Conservation (phyloP, 495 filamentous ascomycete genomes). For the Aspergillus indologenus region DNA sequence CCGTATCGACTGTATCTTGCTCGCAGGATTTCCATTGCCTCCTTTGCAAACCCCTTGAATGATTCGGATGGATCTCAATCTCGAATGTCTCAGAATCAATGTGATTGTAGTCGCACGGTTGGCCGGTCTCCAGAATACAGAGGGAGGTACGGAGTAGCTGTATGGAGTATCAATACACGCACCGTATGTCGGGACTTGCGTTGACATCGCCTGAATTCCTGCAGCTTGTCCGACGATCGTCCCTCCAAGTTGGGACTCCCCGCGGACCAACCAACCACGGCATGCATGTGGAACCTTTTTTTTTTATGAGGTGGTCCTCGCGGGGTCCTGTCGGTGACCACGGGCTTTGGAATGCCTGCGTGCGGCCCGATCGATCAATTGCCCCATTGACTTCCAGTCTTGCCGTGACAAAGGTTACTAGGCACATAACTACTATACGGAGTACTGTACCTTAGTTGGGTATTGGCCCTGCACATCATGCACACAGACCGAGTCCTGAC, state of each 20-base stretch:
- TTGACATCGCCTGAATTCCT: too few relatives aligned
- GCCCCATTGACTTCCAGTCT: not conserved
- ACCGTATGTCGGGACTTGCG: too few relatives aligned
- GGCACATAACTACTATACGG: too few relatives aligned
- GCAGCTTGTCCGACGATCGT: not conserved
- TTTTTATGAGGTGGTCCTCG: not conserved
- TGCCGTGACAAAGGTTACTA: not conserved
- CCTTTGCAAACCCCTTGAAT: too few relatives aligned
- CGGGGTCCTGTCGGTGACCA: conserved; percentile 2
- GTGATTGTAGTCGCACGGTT: too few relatives aligned
- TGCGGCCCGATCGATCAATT: not conserved
- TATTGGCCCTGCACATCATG: not conserved
- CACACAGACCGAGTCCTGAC: not conserved
- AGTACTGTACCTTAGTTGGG: too few relatives aligned
- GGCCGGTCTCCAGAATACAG: too few relatives aligned
- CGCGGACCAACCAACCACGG: not conserved
- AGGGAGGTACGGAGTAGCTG: too few relatives aligned
- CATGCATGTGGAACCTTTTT: not conserved
- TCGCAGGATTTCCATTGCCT: not conserved
- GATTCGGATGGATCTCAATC: too few relatives aligned
- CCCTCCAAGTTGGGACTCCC: not conserved
- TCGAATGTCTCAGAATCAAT: too few relatives aligned
- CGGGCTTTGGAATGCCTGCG: not conserved
- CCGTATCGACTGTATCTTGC: not conserved
- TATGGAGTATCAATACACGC: too few relatives aligned